Evolutionary conservation across 371 early-diverging fungal species (phyloP), one percentile per base, ranked within the genome.

Genomic region (Thermomucor indicae-seudaticae): DNA sequence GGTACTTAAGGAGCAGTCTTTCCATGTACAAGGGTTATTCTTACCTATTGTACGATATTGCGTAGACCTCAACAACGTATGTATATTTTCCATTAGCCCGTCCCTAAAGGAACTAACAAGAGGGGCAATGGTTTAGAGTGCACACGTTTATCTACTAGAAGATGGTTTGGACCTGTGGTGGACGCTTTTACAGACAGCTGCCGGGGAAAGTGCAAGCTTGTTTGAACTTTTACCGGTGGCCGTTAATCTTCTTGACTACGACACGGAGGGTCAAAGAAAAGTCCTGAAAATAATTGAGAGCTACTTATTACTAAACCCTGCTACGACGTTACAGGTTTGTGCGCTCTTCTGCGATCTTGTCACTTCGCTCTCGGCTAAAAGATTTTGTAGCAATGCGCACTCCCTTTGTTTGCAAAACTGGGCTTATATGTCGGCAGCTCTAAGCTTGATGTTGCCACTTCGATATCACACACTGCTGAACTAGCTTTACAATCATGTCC

Each of bases 111-210:
- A 22, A 29, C 27, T 43, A 8, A 19, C 28, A 47, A 55, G n/a
- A 24, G 20, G 25, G 2, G 14, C 30, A 27, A 27, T 32, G n/a
- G 40, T 41, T 25, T 57, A 90, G 79, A 84, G 84, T 17, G 88
- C 86, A 0, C 89, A 89, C 60, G 70, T 92, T 6, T 93, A 93
- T 58, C 55, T 94, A 50, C 65, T 92, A 16, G 95, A 94, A 53
- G 95, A 95, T 54, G 89, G 86, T 0, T 64, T 94, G 16, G 91
- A 92, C 52, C 77, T 96, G 12, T 95, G 95, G 95, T 79, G 82
- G 55, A 80, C 85, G 0, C 72, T 85, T 1, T 29, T 95, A 14
- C 88, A 86, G 67, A 86, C 85, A 53, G 70, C 88, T 0, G 58
- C 81, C 0, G 35, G 56, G 11, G 47, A 68, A 7, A 82, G 79